Base-by-base conservation (phyloP, 2,329 filamentous ascomycete species). In the Claviceps monticola region DNA sequence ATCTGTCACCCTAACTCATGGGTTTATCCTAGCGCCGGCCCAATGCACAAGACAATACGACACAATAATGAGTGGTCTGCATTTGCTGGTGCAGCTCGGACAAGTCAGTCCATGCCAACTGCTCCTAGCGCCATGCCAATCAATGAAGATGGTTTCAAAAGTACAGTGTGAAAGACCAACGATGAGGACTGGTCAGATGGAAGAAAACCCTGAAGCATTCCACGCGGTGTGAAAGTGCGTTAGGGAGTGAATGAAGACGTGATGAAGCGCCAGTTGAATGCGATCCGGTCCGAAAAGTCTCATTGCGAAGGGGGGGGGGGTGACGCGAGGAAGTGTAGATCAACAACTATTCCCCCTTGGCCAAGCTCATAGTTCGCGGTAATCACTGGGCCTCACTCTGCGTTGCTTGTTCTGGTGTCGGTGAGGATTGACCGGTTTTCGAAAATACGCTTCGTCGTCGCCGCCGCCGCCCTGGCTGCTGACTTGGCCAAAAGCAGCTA, bases 341-440 rank as follows among this genome's bases (percentile, higher is more conserved):
- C 26, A 8, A 9, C 26, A 29, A 29, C 26, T 29, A 29, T 29
- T 7, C 14, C 9, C 21, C 47, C 7, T 21, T 39, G 9, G 9
- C n/a, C 19, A 21, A 17, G 19, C 51, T 71, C 63, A 90, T 48
- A 95, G 74, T 71, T 95, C 88, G 57, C 87, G 79, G 66, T 93
- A 97, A 69, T 98, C 93, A 64, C 88, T 93, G 11, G 90, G 90
- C 51, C 93, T 79, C 51, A 87, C 81, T 60, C 88, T 77, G 57
- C 84, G 80, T 60, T 88, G 83, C 60, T 86, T 80, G 62, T 89
- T 88, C 66, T 90, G 84, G 64, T 93, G 87, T 49, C 93, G 81
- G 64, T 95, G 87, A 2, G 90, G 91, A 64, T 98, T 98, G 56
- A 97, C 87, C 0, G 93, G 93, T 66, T 95, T 91, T 53, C 93